Conservation (phyloP, 192 early-diverging fungal species). For the Podila epicladia region DNA sequence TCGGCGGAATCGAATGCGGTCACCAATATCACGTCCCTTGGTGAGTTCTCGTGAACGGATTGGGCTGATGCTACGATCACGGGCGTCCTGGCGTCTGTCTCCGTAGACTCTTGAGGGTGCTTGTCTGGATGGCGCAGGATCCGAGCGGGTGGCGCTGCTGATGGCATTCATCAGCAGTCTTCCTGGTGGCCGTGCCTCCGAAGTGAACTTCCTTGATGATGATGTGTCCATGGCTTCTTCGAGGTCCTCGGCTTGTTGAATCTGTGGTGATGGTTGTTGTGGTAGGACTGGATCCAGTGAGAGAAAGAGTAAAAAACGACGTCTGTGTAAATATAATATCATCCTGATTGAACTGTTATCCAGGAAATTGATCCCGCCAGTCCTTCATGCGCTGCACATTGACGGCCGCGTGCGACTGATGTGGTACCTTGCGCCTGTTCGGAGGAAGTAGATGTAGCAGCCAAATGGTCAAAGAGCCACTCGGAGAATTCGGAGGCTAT, state of each 20-base stretch:
- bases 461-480: conserved; percentile 26
- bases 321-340: too few species aligned
- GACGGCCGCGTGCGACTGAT: not conserved
- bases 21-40: conserved; percentile 3
- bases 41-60: conserved; percentile 18
- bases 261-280: not conserved
- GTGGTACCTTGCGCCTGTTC: conserved; percentile 8
- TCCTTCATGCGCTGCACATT: too few species aligned
- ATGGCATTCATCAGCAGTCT: conserved; percentile 39
- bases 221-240: conserved; percentile 8
- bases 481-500: conserved; percentile 31
- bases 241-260: not conserved
- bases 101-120: conserved; percentile 38
- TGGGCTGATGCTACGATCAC: conserved; percentile 27
- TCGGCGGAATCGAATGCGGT: conserved; percentile 32
- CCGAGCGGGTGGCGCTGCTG: conserved; percentile 29
- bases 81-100: conserved; percentile 12
- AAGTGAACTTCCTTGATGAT: conserved; percentile 1
- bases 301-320: too few species aligned
- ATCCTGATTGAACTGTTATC: too few species aligned
- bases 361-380: too few species aligned
- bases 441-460: not conserved
- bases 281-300: not conserved
- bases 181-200: conserved; percentile 11
- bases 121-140: conserved; percentile 7